Evolutionary conservation across 768 basidiomycete genomes (phyloP), one percentile per base, ranked within the genome.

Genomic region (Lepiota brunneoincarnata): DNA sequence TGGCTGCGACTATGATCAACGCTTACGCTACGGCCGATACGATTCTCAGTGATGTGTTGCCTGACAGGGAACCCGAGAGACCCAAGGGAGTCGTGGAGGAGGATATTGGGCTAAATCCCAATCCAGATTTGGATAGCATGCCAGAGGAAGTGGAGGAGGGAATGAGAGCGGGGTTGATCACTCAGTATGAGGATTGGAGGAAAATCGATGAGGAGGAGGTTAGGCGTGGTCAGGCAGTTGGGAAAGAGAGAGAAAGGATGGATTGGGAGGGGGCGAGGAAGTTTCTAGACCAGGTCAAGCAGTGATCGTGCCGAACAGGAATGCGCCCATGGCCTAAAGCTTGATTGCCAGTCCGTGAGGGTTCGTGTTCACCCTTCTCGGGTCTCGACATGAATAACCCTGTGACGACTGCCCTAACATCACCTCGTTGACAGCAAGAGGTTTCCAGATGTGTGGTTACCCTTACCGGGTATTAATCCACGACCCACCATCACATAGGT

Each of bases 1-100:
- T 98, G 41, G 94, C 93, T 1, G 78, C 86, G 2, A 97, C 97
- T 31, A 93, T 99, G 93, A 83, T 92, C 69, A 81, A 97, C 64
- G 91, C 95, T 18, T 93, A 93, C 64, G 77, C 79, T 2, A 84
- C 91, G 2, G 87, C 91, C 2, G 84, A 89, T 36, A 72, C 78
- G 0, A 80, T 98, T 49, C 57, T 93, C 1, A 69, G 72, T 1
- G 93, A 95, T 61, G 76, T 66, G 64, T 50, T 63, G 23, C 37
- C 53, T 15, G 53, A 35, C 23, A 47, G 44, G 34, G 41, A 49
- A 54, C 31, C 54, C 40, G 36, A 15, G 17, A 39, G 20, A 23
- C 60, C 28, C 52, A 44, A 34, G 11, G 56, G 36, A 18, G 10
- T 15, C 56, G 49, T 53, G 24, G 57, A 6, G 11, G 7, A 60